Conservation (phyloP, 179 eudicot genomes). For the Vitellaria paradoxa region DNA sequence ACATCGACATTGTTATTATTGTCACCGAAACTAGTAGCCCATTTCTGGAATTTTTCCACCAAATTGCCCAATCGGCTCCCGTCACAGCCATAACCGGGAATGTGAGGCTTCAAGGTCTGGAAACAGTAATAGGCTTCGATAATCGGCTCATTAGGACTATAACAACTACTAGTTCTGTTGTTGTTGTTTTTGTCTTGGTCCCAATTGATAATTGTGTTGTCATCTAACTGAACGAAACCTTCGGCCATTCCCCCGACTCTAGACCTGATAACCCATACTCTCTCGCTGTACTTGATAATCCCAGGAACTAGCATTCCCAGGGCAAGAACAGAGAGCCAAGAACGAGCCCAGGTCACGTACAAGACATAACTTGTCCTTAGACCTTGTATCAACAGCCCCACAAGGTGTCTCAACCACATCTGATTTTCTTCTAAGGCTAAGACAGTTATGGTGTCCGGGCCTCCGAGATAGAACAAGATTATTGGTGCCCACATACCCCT, state of each 20-base stretch:
- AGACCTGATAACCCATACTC: constrained; percentile 13
- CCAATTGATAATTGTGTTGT: too few relatives aligned
- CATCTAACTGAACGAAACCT: too few relatives aligned
- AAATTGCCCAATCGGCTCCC: rapidly evolving
- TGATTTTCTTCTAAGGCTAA: constrained; percentile 1
- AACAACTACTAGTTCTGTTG: too few relatives aligned
- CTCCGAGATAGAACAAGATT: not conserved
- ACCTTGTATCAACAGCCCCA: not conserved
- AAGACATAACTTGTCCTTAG: not conserved
- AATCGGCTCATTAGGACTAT: not conserved
- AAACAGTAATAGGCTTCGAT: not conserved
- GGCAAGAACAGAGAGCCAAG: not conserved
- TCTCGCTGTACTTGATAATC: constrained; percentile 13
- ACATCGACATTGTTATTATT: too few relatives aligned
- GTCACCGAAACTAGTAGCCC: too few relatives aligned
- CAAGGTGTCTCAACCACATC: constrained; percentile 9
- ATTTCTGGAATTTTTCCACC: not conserved
- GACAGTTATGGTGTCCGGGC: constrained; percentile 15
- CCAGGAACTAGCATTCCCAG: not conserved
- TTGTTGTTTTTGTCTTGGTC: too few relatives aligned
- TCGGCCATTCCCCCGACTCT: not conserved
- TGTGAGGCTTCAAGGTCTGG: not conserved
- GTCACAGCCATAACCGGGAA: not conserved
- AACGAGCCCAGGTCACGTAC: not conserved
- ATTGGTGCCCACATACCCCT: constrained; percentile 5